A percentile compares a stretch with the other conserved stretches of the same genome.
These are phyloP conservation scores for Phytopythium mirpurense DNA, from an alignment of 352 stramenopile genomes.

Conservation along the genomic window DNA sequence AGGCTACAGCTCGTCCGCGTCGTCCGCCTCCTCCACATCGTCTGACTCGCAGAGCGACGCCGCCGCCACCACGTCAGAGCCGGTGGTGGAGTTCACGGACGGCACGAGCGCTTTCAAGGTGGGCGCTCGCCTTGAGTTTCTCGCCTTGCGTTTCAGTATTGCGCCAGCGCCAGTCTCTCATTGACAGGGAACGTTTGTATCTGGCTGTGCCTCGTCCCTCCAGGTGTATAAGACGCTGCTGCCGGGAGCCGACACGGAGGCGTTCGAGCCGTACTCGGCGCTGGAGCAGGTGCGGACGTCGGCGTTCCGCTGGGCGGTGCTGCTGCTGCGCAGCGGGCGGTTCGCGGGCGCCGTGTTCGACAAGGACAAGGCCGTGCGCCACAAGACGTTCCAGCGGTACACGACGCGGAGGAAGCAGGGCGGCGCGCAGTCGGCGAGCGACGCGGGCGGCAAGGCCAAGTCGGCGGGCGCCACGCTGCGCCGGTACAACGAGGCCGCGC, in stretches of 20 bases:
- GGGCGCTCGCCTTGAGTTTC: not conserved
- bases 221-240: constrained; percentile 68
- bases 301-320: constrained; percentile 75
- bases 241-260: constrained; percentile 31
- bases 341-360: constrained; percentile 91
- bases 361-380: constrained; percentile 82
- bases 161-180: too few species aligned
- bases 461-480: constrained; percentile 90
- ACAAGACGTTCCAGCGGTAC: constrained; percentile 93
- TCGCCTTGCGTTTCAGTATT: too few species aligned
- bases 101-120: constrained; percentile 66
- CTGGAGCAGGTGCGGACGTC: constrained; percentile 45
- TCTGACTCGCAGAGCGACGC: constrained; percentile 47
- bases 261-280: constrained; percentile 54
- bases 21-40: constrained; percentile 35
- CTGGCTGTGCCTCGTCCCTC: not conserved
- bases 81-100: constrained; percentile 78
- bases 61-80: constrained; percentile 40
- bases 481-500: constrained; percentile 87
- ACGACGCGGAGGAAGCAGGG: constrained; percentile 93
- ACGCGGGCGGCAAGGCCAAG: constrained; percentile 86
- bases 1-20: constrained; percentile 20
- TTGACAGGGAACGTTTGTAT: too few species aligned
- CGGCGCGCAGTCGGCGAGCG: constrained; percentile 87
- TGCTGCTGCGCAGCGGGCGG: constrained; percentile 89